Percentiles rank a stretch among this genome's conserved stretches.
phyloP scores from a whole-genome alignment of 768 basidiomycete genomes.

The Kwoniella sp. region DNA sequence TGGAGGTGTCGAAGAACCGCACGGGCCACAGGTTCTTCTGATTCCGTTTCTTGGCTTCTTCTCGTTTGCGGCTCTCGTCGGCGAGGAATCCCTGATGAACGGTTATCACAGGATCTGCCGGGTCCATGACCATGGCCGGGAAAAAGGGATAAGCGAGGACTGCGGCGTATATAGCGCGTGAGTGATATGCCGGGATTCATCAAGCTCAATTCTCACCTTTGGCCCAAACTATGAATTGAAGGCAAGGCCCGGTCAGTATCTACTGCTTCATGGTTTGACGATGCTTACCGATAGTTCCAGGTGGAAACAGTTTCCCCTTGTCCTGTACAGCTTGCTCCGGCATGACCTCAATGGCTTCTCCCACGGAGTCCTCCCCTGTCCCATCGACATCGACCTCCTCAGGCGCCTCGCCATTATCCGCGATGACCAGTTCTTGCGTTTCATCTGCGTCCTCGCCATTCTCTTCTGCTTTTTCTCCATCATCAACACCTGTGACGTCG shows the following conservation, averaged over 20 bases:
- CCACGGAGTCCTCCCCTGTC: no score
- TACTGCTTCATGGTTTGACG: background rate
- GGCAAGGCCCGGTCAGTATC: constrained; percentile 6
- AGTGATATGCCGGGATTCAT: background rate
- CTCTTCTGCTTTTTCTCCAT: background rate
- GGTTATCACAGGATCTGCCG: no score
- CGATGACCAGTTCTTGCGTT: background rate
- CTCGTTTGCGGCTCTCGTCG: no score
- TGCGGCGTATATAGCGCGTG: no score
- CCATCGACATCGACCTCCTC: background rate
- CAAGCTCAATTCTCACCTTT: constrained; percentile 53
- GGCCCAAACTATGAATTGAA: constrained; percentile 67
- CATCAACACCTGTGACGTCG: no score
- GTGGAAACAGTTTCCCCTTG: constrained; percentile 22
- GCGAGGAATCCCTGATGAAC: constrained; percentile 58
- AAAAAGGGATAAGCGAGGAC: constrained; percentile 70
- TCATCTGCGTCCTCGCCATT: background rate
- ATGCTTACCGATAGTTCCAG: constrained; percentile 32
- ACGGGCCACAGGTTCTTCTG: constrained; percentile 60
- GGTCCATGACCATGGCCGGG: constrained; percentile 66
- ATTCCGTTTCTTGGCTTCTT: no score
- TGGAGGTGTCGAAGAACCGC: constrained; percentile 69
- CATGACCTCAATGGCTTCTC: background rate
- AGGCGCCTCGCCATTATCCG: background rate
- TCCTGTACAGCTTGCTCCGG: background rate